Conservation (phyloP, 306 rosid genomes). For the Purshia tridentata region DNA sequence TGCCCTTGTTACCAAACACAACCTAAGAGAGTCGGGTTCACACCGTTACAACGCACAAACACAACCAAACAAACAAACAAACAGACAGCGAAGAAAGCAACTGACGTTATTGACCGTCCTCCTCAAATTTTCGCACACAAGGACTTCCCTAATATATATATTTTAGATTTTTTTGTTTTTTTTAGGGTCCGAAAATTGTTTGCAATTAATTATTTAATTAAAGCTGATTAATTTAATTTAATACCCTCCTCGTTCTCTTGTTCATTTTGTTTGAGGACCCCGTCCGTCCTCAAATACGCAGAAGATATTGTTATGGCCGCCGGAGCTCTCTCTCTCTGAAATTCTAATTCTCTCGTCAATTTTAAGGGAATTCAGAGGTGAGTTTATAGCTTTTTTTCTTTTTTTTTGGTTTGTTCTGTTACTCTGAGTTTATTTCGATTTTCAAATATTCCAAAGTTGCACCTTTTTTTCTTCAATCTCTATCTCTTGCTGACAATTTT, state of each 20-base stretch:
- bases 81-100: neutral
- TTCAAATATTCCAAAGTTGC: neutral
- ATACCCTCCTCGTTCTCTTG: slow-evolving; percentile 8
- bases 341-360: neutral
- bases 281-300: slow-evolving; percentile 1
- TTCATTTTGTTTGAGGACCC: slow-evolving; percentile 16
- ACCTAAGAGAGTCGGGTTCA: neutral
- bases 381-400: neutral
- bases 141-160: neutral
- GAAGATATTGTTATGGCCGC: slow-evolving; percentile 38
- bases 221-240: neutral
- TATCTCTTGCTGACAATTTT: slow-evolving; percentile 10
- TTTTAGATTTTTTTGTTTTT: neutral
- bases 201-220: neutral
- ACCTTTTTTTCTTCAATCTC: neutral
- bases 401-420: neutral
- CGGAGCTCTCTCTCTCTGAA: slow-evolving; percentile 16
- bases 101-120: slow-evolving; percentile 12
- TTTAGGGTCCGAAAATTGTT: neutral
- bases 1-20: neutral
- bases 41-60: slow-evolving; percentile 10
- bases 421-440: neutral
- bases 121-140: slow-evolving; percentile 2
- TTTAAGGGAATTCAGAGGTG: slow-evolving; percentile 29
- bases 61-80: neutral